Percentiles rank a stretch among this genome's conserved stretches.
Evolutionary conservation across 768 basidiomycete species (phyloP).

Genomic region (Leucogyrophana mollusca): DNA sequence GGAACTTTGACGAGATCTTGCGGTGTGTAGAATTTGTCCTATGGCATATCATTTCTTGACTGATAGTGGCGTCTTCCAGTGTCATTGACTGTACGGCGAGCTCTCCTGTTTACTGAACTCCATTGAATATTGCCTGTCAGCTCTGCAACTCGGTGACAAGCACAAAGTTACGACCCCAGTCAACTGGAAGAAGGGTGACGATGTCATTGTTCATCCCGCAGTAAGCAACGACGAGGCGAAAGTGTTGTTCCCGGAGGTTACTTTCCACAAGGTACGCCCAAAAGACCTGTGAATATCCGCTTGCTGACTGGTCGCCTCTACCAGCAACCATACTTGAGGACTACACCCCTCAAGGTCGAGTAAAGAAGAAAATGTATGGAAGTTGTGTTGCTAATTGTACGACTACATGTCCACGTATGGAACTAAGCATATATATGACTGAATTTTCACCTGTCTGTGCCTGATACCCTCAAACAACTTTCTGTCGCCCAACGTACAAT

Average conservation of each 20-base stretch:
- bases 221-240: constrained; percentile 89
- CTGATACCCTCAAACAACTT: too few relatives aligned
- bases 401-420: too few relatives aligned
- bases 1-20: constrained; percentile 81
- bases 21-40: constrained; percentile 34
- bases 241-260: constrained; percentile 83
- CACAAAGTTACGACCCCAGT: constrained; percentile 85
- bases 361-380: constrained; percentile 6
- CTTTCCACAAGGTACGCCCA: constrained; percentile 78
- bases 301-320: not conserved
- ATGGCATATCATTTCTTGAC: not conserved
- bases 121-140: constrained; percentile 25
- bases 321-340: constrained; percentile 82
- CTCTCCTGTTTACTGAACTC: constrained; percentile 32
- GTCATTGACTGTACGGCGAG: constrained; percentile 66
- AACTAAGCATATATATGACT: too few relatives aligned
- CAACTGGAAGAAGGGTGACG: constrained; percentile 92
- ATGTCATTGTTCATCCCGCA: constrained; percentile 88
- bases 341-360: constrained; percentile 51
- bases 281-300: too few relatives aligned
- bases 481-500: too few relatives aligned
- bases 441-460: too few relatives aligned
- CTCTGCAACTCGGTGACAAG: constrained; percentile 90
- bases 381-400: constrained; percentile 1
- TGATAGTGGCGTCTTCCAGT: constrained; percentile 27